Percentiles rank a stretch among this genome's conserved stretches.
Evolutionary conservation across 257 asterid genomes (phyloP).

Genomic region (Nicotiana tomentosiformis): DNA sequence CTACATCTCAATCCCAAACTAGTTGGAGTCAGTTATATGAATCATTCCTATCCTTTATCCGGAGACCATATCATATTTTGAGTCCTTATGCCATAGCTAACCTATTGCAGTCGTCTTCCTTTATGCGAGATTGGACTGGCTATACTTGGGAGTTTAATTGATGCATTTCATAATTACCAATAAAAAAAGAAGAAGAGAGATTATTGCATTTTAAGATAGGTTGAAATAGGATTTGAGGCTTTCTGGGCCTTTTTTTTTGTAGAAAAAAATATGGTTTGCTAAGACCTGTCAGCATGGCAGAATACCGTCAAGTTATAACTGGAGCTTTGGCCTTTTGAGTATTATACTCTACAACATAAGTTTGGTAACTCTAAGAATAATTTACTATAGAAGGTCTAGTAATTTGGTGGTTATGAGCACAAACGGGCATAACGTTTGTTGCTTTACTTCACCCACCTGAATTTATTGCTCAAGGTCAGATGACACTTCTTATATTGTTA

Average conservation of each 20-base stretch:
- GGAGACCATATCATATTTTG: background rate
- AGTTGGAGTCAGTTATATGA: background rate
- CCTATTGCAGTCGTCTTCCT: background rate
- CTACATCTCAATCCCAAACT: background rate
- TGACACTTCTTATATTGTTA: background rate
- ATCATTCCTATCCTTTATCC: background rate
- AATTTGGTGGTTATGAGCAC: background rate
- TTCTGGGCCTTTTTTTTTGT: background rate
- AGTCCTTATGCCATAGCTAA: background rate
- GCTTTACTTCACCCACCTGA: background rate
- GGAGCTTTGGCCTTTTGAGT: background rate
- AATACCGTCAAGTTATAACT: background rate
- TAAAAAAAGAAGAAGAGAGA: background rate
- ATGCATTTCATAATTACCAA: background rate
- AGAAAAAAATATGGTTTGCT: background rate
- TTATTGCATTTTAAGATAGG: background rate
- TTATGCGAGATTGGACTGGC: background rate
- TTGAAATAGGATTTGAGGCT: background rate
- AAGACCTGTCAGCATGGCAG: background rate
- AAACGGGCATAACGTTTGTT: background rate
- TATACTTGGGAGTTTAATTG: background rate
- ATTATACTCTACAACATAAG: background rate
- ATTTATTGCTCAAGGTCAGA: background rate
- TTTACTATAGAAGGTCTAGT: background rate
- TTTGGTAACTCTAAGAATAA: background rate